phyloP scores from a whole-genome alignment of 2,329 filamentous ascomycete species.

The Monosporascus cannonballus region DNA sequence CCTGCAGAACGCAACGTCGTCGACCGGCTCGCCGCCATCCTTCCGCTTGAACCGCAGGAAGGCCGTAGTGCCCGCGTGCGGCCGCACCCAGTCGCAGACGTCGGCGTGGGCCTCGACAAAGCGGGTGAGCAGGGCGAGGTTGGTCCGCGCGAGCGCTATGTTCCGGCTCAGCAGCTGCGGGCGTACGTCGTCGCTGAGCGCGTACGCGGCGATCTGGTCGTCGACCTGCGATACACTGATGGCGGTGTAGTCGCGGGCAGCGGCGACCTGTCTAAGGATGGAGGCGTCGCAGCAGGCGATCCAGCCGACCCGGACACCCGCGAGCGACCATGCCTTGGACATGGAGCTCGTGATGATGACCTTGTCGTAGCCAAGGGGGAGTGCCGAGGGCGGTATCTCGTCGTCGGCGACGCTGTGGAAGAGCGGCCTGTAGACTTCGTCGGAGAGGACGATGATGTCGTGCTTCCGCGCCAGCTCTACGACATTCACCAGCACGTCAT shows the following conservation, averaged over 20 bases:
- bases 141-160: conserved; percentile 53
- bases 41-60: conserved; percentile 61
- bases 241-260: conserved; percentile 73
- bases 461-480: conserved; percentile 56
- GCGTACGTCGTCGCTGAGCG: conserved; percentile 48
- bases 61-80: conserved; percentile 72
- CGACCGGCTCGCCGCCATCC: conserved; percentile 52
- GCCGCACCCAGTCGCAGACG: conserved; percentile 60
- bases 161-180: conserved; percentile 47
- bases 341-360: conserved; percentile 72
- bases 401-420: conserved; percentile 60
- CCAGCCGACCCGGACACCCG: conserved; percentile 80
- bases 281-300: conserved; percentile 58
- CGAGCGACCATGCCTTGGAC: conserved; percentile 79
- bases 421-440: conserved; percentile 80
- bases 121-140: conserved; percentile 53
- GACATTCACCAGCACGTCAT: conserved; percentile 52
- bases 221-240: conserved; percentile 82
- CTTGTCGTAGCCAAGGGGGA: conserved; percentile 66
- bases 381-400: conserved; percentile 54
- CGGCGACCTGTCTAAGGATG: conserved; percentile 58
- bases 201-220: conserved; percentile 71
- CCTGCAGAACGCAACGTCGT: conserved; percentile 67
- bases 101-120: conserved; percentile 58
- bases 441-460: conserved; percentile 62